A percentile compares a stretch with the other conserved stretches of the same genome.
Conservation (phyloP, 345 rosid species). For the Eucalyptus lansdowneana region DNA sequence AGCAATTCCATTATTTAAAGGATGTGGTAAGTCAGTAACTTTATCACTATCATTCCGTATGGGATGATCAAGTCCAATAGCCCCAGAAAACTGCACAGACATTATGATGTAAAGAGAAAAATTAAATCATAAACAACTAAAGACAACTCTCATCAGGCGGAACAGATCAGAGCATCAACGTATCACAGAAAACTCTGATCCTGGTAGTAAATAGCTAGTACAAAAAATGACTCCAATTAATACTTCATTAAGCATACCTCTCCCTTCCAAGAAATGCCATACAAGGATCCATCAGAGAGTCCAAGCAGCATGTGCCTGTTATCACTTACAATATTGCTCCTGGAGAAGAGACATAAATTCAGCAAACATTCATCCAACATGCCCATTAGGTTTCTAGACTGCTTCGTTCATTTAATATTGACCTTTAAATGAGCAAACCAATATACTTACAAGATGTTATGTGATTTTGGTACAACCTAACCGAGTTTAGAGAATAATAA, state of each 20-base stretch:
- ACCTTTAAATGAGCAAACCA: neutral
- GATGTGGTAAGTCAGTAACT: slow-evolving; percentile 15
- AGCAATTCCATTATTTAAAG: slow-evolving; percentile 41
- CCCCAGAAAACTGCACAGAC: slow-evolving; percentile 61
- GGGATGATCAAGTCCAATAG: slow-evolving; percentile 42
- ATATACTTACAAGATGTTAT: neutral
- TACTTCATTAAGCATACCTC: slow-evolving; percentile 42
- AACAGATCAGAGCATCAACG: neutral
- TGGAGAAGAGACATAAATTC: slow-evolving; percentile 2
- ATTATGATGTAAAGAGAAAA: neutral
- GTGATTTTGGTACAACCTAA: neutral
- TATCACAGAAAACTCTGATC: neutral
- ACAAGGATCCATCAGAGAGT: slow-evolving; percentile 77
- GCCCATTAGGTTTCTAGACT: neutral
- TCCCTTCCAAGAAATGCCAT: slow-evolving; percentile 90
- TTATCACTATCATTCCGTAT: slow-evolving; percentile 10
- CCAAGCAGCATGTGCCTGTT: slow-evolving; percentile 73
- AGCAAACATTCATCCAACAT: neutral
- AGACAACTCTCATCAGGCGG: neutral
- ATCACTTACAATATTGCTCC: slow-evolving; percentile 89
- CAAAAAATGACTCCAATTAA: neutral
- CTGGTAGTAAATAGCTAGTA: neutral
- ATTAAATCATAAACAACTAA: neutral
- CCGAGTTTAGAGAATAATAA: neutral
- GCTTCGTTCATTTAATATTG: neutral